phyloP scores from a whole-genome alignment of 805 yeast genomes.

The Lachancea dasiensis region DNA sequence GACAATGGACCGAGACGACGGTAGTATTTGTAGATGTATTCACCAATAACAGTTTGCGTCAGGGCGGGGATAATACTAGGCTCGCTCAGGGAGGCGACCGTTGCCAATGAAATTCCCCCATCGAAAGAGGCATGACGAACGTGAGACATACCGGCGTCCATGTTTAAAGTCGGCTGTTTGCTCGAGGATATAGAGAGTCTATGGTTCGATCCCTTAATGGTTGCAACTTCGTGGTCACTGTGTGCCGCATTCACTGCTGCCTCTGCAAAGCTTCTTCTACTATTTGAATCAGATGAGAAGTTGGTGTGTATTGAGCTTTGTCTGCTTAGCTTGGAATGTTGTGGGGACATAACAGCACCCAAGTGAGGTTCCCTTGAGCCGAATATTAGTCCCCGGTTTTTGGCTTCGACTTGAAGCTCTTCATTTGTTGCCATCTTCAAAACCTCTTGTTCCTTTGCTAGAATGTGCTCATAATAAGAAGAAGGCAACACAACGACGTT shows the following conservation, averaged over 20 bases:
- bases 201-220: constrained; percentile 14
- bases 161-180: constrained; percentile 1
- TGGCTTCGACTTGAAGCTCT: constrained; percentile 40
- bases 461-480: constrained; percentile 54
- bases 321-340: constrained; percentile 12
- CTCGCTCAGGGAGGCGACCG: constrained; percentile 60
- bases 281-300: constrained; percentile 14
- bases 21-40: constrained; percentile 78
- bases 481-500: constrained; percentile 60
- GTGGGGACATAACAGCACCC: constrained; percentile 14
- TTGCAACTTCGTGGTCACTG: constrained; percentile 22
- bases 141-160: constrained; percentile 5
- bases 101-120: constrained; percentile 38
- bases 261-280: constrained; percentile 27
- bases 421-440: constrained; percentile 43
- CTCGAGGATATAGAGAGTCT: constrained; percentile 9
- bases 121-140: constrained; percentile 22
- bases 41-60: constrained; percentile 92
- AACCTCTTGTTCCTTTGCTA: constrained; percentile 39
- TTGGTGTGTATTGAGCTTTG: constrained; percentile 21
- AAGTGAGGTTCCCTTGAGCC: constrained; percentile 2
- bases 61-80: constrained; percentile 75
- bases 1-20: constrained; percentile 71
- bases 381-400: constrained; percentile 43
- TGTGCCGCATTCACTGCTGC: constrained; percentile 28